These are phyloP conservation scores for Diaporthe sp. DNA, from an alignment of 2,329 filamentous ascomycete genomes.

Conservation along the genomic window DNA sequence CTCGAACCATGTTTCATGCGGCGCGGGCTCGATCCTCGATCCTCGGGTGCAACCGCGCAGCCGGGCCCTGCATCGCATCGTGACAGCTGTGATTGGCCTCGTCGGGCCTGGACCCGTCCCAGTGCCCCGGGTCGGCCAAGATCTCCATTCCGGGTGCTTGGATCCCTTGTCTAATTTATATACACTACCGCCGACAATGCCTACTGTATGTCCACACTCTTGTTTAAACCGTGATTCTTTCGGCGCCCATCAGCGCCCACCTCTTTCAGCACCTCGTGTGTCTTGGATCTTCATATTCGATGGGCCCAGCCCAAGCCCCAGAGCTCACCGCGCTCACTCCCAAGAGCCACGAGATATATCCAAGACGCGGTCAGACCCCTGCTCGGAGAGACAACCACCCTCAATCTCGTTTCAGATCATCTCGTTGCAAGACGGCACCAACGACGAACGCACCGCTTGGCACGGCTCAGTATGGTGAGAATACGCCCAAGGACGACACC, in stretches of 20 bases:
- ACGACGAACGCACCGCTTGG: neutral
- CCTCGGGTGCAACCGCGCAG: slow-evolving; percentile 29
- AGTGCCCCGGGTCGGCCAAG: slow-evolving; percentile 29
- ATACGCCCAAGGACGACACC: neutral
- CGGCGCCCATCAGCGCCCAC: slow-evolving; percentile 9
- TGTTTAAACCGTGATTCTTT: neutral
- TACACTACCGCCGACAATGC: neutral
- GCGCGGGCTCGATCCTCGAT: slow-evolving; percentile 31
- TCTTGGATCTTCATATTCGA: neutral
- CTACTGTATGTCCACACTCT: no score
- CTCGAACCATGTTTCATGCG: slow-evolving; percentile 27
- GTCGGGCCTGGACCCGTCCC: slow-evolving; percentile 22
- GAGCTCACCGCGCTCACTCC: no score
- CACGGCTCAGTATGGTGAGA: neutral
- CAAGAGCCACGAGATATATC: neutral
- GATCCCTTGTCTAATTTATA: slow-evolving; percentile 22
- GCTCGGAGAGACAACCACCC: neutral
- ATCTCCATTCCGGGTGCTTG: neutral
- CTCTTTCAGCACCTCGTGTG: neutral
- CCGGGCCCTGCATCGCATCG: slow-evolving; percentile 22
- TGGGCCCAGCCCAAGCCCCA: neutral
- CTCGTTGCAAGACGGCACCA: neutral
- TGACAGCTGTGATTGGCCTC: slow-evolving; percentile 20
- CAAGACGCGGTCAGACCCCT: slow-evolving; percentile 14
- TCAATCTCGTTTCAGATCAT: slow-evolving; percentile 1